Percentiles rank a stretch among this genome's conserved stretches.
phyloP scores from a whole-genome alignment of 208 protist species.

The Zelonia costaricensis region DNA sequence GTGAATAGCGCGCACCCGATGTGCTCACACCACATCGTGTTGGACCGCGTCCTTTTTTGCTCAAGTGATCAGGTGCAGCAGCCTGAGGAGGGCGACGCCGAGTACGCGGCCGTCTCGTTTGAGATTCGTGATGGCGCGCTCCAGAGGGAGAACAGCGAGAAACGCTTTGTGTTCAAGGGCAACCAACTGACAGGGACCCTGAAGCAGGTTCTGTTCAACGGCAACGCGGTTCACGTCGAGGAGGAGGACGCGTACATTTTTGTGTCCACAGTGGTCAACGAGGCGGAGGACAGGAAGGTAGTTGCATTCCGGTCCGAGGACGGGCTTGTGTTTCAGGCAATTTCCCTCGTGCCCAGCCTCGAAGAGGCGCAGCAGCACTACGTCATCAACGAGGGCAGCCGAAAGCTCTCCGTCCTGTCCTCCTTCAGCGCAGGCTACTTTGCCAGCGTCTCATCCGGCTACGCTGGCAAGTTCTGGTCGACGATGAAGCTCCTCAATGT shows the following conservation, averaged over 20 bases:
- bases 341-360: slow-evolving; percentile 11
- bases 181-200: slow-evolving; percentile 18
- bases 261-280: slow-evolving; percentile 37
- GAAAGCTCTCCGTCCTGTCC: slow-evolving; percentile 19
- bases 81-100: slow-evolving; percentile 13
- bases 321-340: slow-evolving; percentile 30
- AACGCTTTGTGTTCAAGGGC: slow-evolving; percentile 26
- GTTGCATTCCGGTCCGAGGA: slow-evolving; percentile 36
- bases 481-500: slow-evolving; percentile 32
- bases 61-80: slow-evolving; percentile 24
- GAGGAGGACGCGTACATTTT: slow-evolving; percentile 47
- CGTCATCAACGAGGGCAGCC: slow-evolving; percentile 15
- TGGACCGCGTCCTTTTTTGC: slow-evolving; percentile 53
- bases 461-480: slow-evolving; percentile 49
- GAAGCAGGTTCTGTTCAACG: slow-evolving; percentile 44
- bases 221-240: slow-evolving; percentile 38
- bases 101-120: slow-evolving; percentile 17
- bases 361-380: slow-evolving; percentile 19
- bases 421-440: slow-evolving; percentile 14
- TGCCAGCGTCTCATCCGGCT: slow-evolving; percentile 34
- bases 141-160: slow-evolving; percentile 8
- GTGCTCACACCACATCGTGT: slow-evolving; percentile 52
- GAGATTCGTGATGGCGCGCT: slow-evolving; percentile 1
- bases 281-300: slow-evolving; percentile 21
- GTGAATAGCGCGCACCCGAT: slow-evolving; percentile 36